These are phyloP conservation scores for Basidiobolus meristosporus DNA, from an alignment of 371 early-diverging fungal genomes.

Conservation along the genomic window DNA sequence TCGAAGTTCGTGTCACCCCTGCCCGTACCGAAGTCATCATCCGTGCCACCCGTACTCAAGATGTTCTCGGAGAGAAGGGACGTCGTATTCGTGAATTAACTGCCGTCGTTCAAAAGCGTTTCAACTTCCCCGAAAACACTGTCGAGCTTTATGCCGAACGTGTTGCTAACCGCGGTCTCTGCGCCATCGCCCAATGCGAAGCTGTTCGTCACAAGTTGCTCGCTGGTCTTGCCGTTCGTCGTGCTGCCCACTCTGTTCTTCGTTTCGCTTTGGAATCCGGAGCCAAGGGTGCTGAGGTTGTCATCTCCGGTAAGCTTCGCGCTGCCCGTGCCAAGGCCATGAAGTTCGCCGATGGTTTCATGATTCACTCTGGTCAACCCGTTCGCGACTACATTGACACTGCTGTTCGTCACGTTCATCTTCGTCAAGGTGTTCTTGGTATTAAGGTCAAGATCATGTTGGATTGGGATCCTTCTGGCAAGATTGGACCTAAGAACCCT, in stretches of 20 bases:
- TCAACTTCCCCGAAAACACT: slow-evolving; percentile 93
- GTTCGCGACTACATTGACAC: slow-evolving; percentile 93
- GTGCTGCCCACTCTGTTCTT: slow-evolving; percentile 97
- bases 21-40: slow-evolving; percentile 98
- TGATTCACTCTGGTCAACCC: slow-evolving; percentile 99
- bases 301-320: slow-evolving; percentile 99
- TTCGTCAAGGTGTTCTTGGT: slow-evolving; percentile 99
- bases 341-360: slow-evolving; percentile 99
- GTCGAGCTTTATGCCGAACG: slow-evolving; percentile 98
- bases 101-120: slow-evolving; percentile 95
- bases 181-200: slow-evolving; percentile 98
- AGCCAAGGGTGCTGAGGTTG: slow-evolving; percentile 99
- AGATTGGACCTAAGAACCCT: slow-evolving; percentile 87
- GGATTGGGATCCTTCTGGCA: slow-evolving; percentile 92
- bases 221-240: slow-evolving; percentile 92
- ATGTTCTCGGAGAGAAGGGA: slow-evolving; percentile 97
- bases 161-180: slow-evolving; percentile 96
- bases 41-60: slow-evolving; percentile 96
- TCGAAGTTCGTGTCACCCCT: slow-evolving; percentile 96
- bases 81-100: slow-evolving; percentile 98
- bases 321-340: slow-evolving; percentile 99
- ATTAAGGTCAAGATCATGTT: slow-evolving; percentile 99
- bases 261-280: slow-evolving; percentile 99
- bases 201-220: slow-evolving; percentile 95
- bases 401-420: slow-evolving; percentile 95